phyloP scores from a whole-genome alignment of 768 basidiomycete genomes.

The Podaxis carcinomalis region DNA sequence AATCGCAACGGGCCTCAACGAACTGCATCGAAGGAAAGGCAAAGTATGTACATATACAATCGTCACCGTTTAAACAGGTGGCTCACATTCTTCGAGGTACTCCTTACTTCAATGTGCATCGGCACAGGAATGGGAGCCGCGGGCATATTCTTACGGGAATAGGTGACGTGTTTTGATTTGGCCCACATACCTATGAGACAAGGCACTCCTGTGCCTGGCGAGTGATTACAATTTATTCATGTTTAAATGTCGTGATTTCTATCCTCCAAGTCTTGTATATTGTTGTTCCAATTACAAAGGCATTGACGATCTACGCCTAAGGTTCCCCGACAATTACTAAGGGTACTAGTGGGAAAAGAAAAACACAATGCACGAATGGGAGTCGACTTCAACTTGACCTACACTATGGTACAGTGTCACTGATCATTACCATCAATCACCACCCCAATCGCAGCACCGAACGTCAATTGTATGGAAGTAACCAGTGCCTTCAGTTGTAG shows the following conservation, averaged over 20 bases:
- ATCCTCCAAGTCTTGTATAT: constrained; percentile 7
- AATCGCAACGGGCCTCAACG: constrained; percentile 78
- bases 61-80: background rate
- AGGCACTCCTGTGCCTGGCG: background rate
- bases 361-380: background rate
- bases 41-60: constrained; percentile 39
- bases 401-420: background rate
- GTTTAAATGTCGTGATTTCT: background rate
- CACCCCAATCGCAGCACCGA: background rate
- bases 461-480: background rate
- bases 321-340: constrained; percentile 3
- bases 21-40: constrained; percentile 62
- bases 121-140: constrained; percentile 93
- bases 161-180: background rate
- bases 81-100: constrained; percentile 38
- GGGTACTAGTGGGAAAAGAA: constrained; percentile 6
- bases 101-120: constrained; percentile 90
- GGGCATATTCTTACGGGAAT: constrained; percentile 63
- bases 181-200: background rate
- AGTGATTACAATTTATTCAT: background rate
- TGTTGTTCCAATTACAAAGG: constrained; percentile 5
- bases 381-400: background rate
- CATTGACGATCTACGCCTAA: constrained; percentile 4
- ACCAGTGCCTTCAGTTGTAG: constrained; percentile 14
- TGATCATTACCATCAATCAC: background rate